Base-by-base conservation (phyloP, 2,329 filamentous ascomycete species). In the Sclerotinia subarctica region DNA sequence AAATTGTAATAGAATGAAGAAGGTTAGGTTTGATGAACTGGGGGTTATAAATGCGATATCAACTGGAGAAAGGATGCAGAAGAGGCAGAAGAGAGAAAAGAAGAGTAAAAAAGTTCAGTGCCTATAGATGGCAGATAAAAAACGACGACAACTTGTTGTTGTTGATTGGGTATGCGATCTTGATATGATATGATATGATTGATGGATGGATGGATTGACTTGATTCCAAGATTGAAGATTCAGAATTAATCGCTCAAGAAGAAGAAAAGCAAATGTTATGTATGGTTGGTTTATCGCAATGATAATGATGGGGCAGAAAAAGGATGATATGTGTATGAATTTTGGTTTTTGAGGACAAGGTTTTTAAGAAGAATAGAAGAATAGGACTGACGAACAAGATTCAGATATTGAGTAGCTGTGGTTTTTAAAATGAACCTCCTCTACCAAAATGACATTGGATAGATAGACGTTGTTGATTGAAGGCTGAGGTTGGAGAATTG, bases 371-470 rank as follows among this genome's bases (percentile, higher is more conserved):
- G 51, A 52, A 52, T 29, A 67, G 38, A 72, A 72, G 66, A 57
- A 71, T 63, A 71, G 75, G 70, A 73, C 74, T 64, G 73, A 78
- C 76, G 74, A 78, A 78, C 76, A 76, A 73, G 73, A 74, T 76
- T 73, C 42, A 66, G 62, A 44, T 64, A 56, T 65, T 5, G 68
- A 63, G 47, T 47, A 52, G 49, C 56, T 66, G 59, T 64, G 46
- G 35, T 57, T 44, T 44, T 42, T 26, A 42, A 29, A 66, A 42
- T 26, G 42, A 51, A 60, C 15, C 42, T 49, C 44, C 49, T 54
- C 49, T 46, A 46, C 47, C 65, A 47, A 63, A 44, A 35, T 19
- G 38, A 63, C 35, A 54, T 67, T 66, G 64, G 54, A 64, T 51
- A 52, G 54, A 64, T 51, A 26, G 49, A 64, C 44, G 62, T 44